Evolutionary conservation across 805 yeast species (phyloP).

Genomic region (Wickerhamiella vanderwaltii): DNA sequence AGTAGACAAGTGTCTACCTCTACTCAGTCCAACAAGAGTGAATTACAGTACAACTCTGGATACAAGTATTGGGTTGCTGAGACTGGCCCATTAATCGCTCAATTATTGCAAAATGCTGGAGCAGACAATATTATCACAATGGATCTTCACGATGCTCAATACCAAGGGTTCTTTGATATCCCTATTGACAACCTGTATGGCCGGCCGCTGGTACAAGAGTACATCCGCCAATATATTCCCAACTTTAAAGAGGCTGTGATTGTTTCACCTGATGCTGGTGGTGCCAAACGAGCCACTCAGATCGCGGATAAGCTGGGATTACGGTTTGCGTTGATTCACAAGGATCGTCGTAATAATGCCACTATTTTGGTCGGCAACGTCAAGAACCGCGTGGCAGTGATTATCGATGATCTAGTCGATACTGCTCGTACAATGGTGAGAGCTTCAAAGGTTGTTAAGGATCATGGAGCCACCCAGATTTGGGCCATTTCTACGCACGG

Average conservation of each 20-base stretch:
- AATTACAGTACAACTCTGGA: constrained; percentile 31
- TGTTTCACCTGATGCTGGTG: constrained; percentile 98
- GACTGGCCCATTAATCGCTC: constrained; percentile 84
- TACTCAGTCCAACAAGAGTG: not conserved
- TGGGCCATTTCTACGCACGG: constrained; percentile 89
- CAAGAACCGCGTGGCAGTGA: constrained; percentile 68
- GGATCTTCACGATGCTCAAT: constrained; percentile 97
- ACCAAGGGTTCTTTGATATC: constrained; percentile 92
- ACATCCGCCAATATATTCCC: constrained; percentile 68
- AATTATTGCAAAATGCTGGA: constrained; percentile 78
- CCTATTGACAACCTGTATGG: constrained; percentile 92
- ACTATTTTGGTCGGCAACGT: constrained; percentile 97
- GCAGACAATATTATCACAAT: constrained; percentile 94
- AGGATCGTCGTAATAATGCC: constrained; percentile 53
- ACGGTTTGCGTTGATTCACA: constrained; percentile 89
- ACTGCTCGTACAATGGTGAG: constrained; percentile 85
- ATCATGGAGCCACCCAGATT: constrained; percentile 81
- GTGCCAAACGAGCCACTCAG: constrained; percentile 93
- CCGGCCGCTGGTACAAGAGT: constrained; percentile 75
- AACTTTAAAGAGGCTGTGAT: constrained; percentile 71
- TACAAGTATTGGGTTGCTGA: constrained; percentile 94
- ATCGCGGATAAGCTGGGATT: constrained; percentile 83
- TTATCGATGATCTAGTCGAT: constrained; percentile 88
- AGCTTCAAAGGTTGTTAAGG: constrained; percentile 84
- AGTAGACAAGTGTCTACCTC: constrained; percentile 3